Evolutionary conservation across 192 early-diverging fungal genomes (phyloP).

Genomic region (Umbelopsis sp.): DNA sequence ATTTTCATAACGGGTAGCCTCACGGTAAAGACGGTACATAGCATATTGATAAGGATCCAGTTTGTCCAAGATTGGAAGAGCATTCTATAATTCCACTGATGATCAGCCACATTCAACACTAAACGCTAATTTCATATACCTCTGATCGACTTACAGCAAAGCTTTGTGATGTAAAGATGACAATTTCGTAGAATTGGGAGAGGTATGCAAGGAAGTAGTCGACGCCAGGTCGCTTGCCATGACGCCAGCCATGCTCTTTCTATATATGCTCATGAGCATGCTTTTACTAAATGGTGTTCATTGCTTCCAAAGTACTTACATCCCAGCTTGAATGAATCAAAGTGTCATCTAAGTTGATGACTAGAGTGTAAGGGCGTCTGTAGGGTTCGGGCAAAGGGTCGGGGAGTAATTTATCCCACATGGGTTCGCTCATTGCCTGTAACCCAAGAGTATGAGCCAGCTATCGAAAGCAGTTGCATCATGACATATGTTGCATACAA

Average conservation of each 20-base stretch:
- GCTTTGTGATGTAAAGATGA: constrained; percentile 91
- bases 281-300: background rate
- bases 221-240: constrained; percentile 93
- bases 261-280: constrained; percentile 25
- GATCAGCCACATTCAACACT: background rate
- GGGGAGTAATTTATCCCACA: constrained; percentile 88
- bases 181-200: constrained; percentile 91
- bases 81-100: constrained; percentile 56
- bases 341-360: constrained; percentile 94
- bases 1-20: constrained; percentile 85
- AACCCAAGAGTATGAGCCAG: constrained; percentile 28
- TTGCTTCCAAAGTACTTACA: constrained; percentile 47
- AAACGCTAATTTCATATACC: too few relatives aligned
- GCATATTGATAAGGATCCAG: constrained; percentile 89
- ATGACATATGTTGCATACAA: constrained; percentile 22
- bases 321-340: constrained; percentile 94
- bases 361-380: constrained; percentile 88
- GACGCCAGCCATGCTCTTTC: constrained; percentile 96
- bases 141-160: constrained; percentile 61
- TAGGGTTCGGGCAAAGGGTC: constrained; percentile 87
- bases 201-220: constrained; percentile 95
- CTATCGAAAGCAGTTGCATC: constrained; percentile 25
- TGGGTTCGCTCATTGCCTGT: constrained; percentile 62
- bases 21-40: constrained; percentile 89
- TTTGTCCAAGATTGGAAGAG: constrained; percentile 81